These are phyloP conservation scores for Strigomonas galati DNA, from an alignment of 208 protist species.

Conservation along the genomic window DNA sequence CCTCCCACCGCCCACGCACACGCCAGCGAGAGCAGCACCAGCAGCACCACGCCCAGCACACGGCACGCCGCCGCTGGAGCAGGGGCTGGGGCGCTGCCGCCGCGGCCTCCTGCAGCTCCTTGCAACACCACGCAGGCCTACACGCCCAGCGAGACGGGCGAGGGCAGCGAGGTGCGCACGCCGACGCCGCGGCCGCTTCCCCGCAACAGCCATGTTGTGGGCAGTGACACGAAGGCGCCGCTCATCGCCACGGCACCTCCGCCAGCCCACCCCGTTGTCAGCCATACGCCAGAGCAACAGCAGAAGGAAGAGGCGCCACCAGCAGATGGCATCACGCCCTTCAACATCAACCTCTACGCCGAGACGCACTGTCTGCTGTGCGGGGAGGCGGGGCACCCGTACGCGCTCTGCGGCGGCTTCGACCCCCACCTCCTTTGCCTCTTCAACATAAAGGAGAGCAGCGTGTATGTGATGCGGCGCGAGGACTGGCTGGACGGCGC, in stretches of 20 bases:
- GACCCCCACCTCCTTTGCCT: slow-evolving; percentile 32
- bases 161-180: too few relatives aligned
- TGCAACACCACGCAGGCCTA: too few relatives aligned
- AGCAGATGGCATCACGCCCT: slow-evolving; percentile 15
- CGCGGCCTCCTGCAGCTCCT: too few relatives aligned
- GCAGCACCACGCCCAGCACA: background rate
- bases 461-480: slow-evolving; percentile 40
- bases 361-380: slow-evolving; percentile 33
- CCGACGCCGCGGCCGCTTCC: too few relatives aligned
- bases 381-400: slow-evolving; percentile 29
- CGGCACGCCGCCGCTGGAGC: background rate
- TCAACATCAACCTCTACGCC: slow-evolving; percentile 11
- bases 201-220: too few relatives aligned
- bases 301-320: too few relatives aligned
- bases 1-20: too few relatives aligned
- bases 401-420: slow-evolving; percentile 35
- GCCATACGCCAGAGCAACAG: background rate
- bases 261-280: background rate
- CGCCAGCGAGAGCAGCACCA: background rate
- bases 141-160: too few relatives aligned
- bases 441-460: slow-evolving; percentile 20
- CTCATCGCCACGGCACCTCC: too few relatives aligned
- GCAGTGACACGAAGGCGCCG: background rate
- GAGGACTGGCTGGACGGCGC: slow-evolving; percentile 23
- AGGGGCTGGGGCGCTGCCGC: too few relatives aligned